phyloP scores from a whole-genome alignment of 257 asterid species.

The Fraxinus cuspidata region DNA sequence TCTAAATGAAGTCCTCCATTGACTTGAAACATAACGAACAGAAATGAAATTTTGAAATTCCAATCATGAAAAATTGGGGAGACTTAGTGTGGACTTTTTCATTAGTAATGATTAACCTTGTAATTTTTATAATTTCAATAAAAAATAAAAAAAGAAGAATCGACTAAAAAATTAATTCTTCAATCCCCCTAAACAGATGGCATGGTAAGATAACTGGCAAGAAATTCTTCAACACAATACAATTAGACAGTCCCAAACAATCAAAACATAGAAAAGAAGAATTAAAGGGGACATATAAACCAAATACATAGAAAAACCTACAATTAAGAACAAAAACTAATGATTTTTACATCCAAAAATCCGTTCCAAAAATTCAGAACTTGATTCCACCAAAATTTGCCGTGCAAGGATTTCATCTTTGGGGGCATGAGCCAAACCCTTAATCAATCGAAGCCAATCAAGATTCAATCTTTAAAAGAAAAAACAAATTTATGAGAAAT shows the following conservation, averaged over 20 bases:
- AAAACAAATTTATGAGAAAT: conserved; percentile 11
- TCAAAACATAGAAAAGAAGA: conserved; percentile 3
- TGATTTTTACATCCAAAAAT: conserved; percentile 4
- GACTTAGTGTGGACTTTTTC: not conserved
- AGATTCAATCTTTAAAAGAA: not conserved
- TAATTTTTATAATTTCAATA: too few species aligned
- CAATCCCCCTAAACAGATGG: conserved; percentile 14
- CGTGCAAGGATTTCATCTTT: conserved; percentile 18
- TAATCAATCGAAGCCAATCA: conserved; percentile 23
- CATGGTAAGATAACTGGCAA: conserved; percentile 11
- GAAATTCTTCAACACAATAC: conserved; percentile 13
- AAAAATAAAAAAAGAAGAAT: not conserved
- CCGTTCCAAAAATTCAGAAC: conserved; percentile 4
- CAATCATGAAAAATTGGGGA: not conserved
- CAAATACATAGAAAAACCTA: not conserved
- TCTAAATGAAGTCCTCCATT: conserved; percentile 1
- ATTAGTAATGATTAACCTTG: too few species aligned
- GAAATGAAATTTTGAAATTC: conserved; percentile 21
- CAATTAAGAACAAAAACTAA: conserved; percentile 1
- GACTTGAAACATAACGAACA: conserved; percentile 12
- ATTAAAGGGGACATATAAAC: not conserved
- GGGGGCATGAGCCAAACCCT: not conserved
- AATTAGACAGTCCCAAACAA: conserved; percentile 3
- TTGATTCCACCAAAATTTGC: conserved; percentile 15
- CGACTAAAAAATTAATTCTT: not conserved